Base-by-base conservation (phyloP, 192 early-diverging fungal species). In the Gryganskiella cystojenkinii region DNA sequence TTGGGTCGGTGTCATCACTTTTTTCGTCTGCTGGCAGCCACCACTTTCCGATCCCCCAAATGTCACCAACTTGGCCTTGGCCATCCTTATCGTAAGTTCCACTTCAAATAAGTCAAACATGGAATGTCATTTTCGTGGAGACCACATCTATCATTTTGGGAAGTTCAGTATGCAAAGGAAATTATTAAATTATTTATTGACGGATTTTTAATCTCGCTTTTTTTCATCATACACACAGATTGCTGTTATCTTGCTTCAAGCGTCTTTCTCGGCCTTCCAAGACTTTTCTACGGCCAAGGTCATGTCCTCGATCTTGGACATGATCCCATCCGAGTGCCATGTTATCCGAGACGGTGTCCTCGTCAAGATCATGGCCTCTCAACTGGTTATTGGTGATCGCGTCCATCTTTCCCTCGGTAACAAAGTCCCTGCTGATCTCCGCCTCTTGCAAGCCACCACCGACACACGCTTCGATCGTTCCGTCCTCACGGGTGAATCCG, bases 381-480 rank as follows among this genome's bases (percentile, higher is more conserved):
- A 88, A 10, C 70, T 96, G 20, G 92, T 95, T 17, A 75, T 85
- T 5, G 95, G 95, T 54, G 95, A 96, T 56, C 58, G 95, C 7
- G 89, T 96, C 54, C 62, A 79, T 13, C 71, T 96, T 42, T 82
- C 74, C 0, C 56, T 88, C 14, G 95, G 93, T 31, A 81, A 90
- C 63, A 88, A 88, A 46, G 90, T 95, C 22, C 94, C 95, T 25
- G 94, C 94, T 9, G 95, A 96, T 55, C 24, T 89, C 50, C 83
- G 92, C 4, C 63, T 96, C 47, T 70, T 94, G 14, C 70, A 91
- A 37, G 78, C 82, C 7, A 87, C 88, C 14, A 84, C 85, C 33
- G 94, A 94, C 56, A 59, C 92, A n/a, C 79, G 83, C 67, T 89
- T 96, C 64, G 96, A 98, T 81, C 87, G 91, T 11, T 87, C 92